Percentiles rank a stretch among this genome's conserved stretches.
These are phyloP conservation scores for Trichoderma harzianum DNA, from an alignment of 2,329 filamentous ascomycete species.

Conservation along the genomic window DNA sequence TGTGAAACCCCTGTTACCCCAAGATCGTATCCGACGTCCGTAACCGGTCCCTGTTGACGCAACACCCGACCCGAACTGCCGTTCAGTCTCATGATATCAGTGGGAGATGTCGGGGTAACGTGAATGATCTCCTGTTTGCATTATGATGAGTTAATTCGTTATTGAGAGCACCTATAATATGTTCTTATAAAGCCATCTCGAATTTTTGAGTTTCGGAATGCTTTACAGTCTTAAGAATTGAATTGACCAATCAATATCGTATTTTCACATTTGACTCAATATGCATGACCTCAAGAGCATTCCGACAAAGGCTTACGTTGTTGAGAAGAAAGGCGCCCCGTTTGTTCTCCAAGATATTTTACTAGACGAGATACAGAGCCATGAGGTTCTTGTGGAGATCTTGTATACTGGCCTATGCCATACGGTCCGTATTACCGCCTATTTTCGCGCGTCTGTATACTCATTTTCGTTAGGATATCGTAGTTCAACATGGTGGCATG, in stretches of 20 bases:
- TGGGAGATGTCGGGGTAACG: not conserved
- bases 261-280: not conserved
- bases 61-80: not conserved
- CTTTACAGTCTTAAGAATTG: not conserved
- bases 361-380: not conserved
- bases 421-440: not conserved
- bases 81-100: not conserved
- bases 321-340: not conserved
- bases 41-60: not conserved
- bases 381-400: not conserved
- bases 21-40: not conserved
- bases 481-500: not conserved
- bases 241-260: not conserved
- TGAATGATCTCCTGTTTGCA: not conserved
- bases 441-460: not conserved
- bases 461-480: not conserved
- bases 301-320: not conserved
- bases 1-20: not conserved
- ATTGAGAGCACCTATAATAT: not conserved
- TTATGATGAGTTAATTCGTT: not conserved
- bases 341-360: not conserved
- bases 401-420: not conserved
- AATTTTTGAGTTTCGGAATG: not conserved
- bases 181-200: not conserved
- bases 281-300: not conserved